These are phyloP conservation scores for Teratosphaeria gauchensis DNA, from an alignment of 2,329 filamentous ascomycete species.

Conservation along the genomic window DNA sequence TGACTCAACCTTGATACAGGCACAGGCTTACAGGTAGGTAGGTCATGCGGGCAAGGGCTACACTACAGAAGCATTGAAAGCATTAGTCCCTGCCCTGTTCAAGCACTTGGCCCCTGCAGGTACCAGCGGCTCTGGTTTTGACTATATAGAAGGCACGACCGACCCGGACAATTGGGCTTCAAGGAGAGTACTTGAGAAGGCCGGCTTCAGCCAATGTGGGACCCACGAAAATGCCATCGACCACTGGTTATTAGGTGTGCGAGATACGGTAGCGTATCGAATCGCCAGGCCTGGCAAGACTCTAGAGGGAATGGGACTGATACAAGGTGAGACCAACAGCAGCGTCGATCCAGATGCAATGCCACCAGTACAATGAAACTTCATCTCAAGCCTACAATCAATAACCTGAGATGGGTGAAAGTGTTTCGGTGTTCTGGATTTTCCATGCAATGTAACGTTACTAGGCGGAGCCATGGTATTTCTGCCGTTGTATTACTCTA, in stretches of 20 bases:
- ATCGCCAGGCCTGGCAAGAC: slow-evolving; percentile 19
- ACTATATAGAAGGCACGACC: slow-evolving; percentile 37
- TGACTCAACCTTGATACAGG: background rate
- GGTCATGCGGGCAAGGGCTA: slow-evolving; percentile 29
- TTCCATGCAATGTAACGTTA: background rate
- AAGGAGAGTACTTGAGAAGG: slow-evolving; percentile 47
- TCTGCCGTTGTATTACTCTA: background rate
- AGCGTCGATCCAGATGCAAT: slow-evolving; percentile 1
- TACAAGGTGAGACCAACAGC: background rate
- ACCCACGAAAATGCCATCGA: slow-evolving; percentile 32
- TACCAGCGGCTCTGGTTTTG: slow-evolving; percentile 17
- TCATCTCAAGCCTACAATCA: too few species aligned
- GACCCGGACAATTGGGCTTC: slow-evolving; percentile 44
- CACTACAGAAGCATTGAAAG: slow-evolving; percentile 35
- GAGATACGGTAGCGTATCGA: slow-evolving; percentile 29
- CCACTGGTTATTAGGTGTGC: slow-evolving; percentile 25
- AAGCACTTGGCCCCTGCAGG: slow-evolving; percentile 23
- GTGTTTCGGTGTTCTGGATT: too few species aligned
- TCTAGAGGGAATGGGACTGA: slow-evolving; percentile 14
- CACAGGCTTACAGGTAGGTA: slow-evolving; percentile 1
- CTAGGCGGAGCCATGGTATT: background rate
- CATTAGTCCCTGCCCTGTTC: slow-evolving; percentile 33
- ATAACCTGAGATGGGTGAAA: too few species aligned
- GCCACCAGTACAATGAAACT: slow-evolving; percentile 6
- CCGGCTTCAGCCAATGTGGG: slow-evolving; percentile 43